Evolutionary conservation across 257 asterid species (phyloP), one percentile per base, ranked within the genome.

Genomic region (Vinca minor): DNA sequence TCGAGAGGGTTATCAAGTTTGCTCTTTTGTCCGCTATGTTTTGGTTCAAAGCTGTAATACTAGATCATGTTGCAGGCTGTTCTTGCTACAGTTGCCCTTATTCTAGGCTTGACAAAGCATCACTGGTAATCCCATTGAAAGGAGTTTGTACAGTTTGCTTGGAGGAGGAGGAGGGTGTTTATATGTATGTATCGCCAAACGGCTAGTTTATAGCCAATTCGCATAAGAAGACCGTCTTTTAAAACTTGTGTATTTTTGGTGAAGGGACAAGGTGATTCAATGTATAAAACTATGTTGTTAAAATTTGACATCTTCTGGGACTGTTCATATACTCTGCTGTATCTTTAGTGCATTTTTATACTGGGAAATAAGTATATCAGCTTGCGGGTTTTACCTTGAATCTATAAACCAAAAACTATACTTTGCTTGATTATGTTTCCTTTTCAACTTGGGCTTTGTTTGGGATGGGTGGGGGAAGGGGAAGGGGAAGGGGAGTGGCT

Each of bases 91-190:
- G 53, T 91, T 54, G 95, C 87, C 3, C 4, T 77, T 41, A 3
- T 88, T 78, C 75, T 88, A 25, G 96, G 98, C 60, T 71, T 83
- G 71, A 83, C 83, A 32, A 62, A 66, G 58, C 52, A 65, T 50
- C 80, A 76, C 76, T 86, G 77, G 74, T 67, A 82, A 44, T 35
- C 38, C n/a, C 26, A 18, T 59, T 26, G 11, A 34, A 5, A 36
- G 21, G 47, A 39, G 54, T 52, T 39, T 59, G 70, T 66, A 65
- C 61, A 61, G 67, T 50, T 60, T 73, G 66, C 38, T 20, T 17
- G 5, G n/a, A 44, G 35, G 66, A n/a, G 52, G 28, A 14, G 39
- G 29, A 35, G 10, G 23, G 21, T 42, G 13, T 28, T 2, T 38
- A 28, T 11, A 38, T 49, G 50, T 59, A 34, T 46, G 18, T 66